Conservation (phyloP, 2,329 filamentous ascomycete species). For the Pseudopyricularia javanii region DNA sequence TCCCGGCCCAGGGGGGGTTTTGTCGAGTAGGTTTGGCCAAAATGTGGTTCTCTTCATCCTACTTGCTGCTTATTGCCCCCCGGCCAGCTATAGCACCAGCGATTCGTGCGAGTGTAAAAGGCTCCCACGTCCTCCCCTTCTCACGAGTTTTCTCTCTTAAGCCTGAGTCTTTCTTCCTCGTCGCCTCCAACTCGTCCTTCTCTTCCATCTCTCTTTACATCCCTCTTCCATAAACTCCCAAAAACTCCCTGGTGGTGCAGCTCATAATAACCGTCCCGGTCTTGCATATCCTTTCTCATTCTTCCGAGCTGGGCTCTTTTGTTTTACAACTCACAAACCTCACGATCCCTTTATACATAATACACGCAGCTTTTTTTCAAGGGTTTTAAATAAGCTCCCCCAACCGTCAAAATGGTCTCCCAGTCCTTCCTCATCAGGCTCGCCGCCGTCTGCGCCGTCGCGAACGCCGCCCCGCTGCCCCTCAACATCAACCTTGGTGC, state of each 20-base stretch:
- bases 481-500: conserved; percentile 28
- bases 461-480: too few species aligned
- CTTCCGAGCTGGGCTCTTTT: neutral
- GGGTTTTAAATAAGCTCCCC: too few species aligned
- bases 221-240: neutral
- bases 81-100: neutral
- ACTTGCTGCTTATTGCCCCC: neutral
- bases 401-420: conserved; percentile 11
- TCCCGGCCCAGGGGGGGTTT: neutral
- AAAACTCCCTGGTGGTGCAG: neutral
- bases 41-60: neutral
- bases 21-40: too few species aligned
- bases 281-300: neutral
- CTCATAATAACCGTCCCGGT: neutral
- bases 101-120: neutral
- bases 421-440: conserved; percentile 6
- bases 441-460: conserved; percentile 3
- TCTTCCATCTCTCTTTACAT: neutral
- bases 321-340: too few species aligned
- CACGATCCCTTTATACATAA: too few species aligned
- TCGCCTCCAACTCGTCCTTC: neutral
- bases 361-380: too few species aligned
- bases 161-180: neutral
- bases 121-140: neutral
- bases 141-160: neutral